phyloP scores from a whole-genome alignment of 257 asterid genomes.

The Echites panduratus region DNA sequence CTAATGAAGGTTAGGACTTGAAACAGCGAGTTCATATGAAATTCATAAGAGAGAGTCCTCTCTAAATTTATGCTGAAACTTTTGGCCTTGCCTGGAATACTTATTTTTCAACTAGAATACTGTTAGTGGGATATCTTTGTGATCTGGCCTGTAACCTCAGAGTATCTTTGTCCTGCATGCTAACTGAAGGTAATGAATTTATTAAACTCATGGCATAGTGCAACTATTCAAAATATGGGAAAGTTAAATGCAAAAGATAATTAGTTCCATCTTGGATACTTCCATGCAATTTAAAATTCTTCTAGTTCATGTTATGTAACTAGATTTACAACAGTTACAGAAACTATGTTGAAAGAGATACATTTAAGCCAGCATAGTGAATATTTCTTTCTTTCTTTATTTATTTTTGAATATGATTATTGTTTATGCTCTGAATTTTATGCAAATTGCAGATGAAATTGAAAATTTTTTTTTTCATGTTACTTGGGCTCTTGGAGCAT shows the following conservation, averaged over 20 bases:
- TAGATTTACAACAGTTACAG: too few species aligned
- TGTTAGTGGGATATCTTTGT: background rate
- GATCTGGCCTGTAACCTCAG: background rate
- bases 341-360: too few species aligned
- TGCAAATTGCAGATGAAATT: background rate
- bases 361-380: background rate
- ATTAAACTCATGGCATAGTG: background rate
- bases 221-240: background rate
- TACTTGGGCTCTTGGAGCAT: background rate
- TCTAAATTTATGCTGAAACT: background rate
- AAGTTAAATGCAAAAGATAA: too few species aligned
- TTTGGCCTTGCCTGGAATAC: background rate
- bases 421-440: background rate
- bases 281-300: background rate
- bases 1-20: background rate
- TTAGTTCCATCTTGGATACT: background rate
- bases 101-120: background rate
- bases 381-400: too few species aligned
- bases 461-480: too few species aligned
- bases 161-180: background rate
- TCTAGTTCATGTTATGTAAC: background rate
- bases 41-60: background rate
- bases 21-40: background rate
- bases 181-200: background rate
- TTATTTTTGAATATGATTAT: background rate